These are phyloP conservation scores for Panellus pusillus DNA, from an alignment of 768 basidiomycete genomes.

Conservation along the genomic window DNA sequence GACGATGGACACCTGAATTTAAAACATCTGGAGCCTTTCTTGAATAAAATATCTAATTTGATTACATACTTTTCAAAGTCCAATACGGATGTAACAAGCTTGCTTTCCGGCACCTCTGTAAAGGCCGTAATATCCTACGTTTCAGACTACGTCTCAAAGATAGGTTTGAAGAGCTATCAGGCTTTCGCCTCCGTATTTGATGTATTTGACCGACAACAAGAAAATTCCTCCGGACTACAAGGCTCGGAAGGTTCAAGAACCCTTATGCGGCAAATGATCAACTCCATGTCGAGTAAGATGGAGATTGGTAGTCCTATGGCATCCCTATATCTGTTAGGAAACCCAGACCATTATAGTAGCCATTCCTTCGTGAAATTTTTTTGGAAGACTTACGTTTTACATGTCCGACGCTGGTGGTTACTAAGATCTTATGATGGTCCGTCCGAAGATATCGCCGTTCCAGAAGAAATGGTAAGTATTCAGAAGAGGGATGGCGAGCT, in stretches of 20 bases:
- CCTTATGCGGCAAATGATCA: not conserved
- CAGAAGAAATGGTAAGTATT: not conserved
- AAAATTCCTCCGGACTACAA: no score
- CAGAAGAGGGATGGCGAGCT: not conserved
- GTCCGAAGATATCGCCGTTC: not conserved
- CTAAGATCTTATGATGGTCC: not conserved
- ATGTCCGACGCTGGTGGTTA: not conserved
- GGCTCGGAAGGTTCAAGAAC: not conserved
- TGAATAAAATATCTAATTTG: no score
- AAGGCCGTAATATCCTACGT: no score
- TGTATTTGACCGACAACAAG: no score
- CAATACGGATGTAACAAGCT: no score
- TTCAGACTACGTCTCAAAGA: no score
- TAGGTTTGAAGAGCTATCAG: no score
- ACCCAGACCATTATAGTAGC: constrained; percentile 35
- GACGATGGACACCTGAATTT: no score
- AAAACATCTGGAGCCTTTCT: no score
- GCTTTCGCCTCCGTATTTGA: no score
- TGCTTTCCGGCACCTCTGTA: no score
- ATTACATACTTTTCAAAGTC: no score
- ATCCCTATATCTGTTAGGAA: constrained; percentile 28
- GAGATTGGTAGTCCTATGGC: constrained; percentile 35
- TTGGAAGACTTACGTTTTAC: constrained; percentile 26
- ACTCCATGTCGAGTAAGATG: constrained; percentile 14
- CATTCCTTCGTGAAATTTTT: constrained; percentile 29